phyloP scores from a whole-genome alignment of 768 basidiomycete genomes.

The Boletellus emodensis region DNA sequence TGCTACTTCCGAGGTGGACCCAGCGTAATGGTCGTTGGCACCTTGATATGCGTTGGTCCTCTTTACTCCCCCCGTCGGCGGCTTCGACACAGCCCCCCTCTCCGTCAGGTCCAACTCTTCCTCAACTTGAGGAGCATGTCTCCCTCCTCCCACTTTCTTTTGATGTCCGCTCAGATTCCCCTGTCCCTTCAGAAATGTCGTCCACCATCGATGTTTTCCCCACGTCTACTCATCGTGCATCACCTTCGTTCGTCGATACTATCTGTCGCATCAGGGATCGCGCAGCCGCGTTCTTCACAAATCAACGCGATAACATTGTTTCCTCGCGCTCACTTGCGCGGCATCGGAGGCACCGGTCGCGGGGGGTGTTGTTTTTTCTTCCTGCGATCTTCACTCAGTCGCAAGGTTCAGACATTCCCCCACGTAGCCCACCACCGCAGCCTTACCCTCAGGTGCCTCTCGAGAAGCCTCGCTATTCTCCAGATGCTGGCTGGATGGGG shows the following conservation, averaged over 20 bases:
- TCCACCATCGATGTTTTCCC: constrained; percentile 41
- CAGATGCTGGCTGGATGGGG: constrained; percentile 34
- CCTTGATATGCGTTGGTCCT: constrained; percentile 58
- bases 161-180: constrained; percentile 54
- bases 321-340: constrained; percentile 47
- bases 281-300: constrained; percentile 43
- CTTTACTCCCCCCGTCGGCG: constrained; percentile 43
- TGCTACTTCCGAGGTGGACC: constrained; percentile 71
- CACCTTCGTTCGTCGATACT: constrained; percentile 45
- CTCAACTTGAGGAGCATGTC: constrained; percentile 46
- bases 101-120: constrained; percentile 46
- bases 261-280: constrained; percentile 57
- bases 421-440: constrained; percentile 31
- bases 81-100: constrained; percentile 41
- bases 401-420: constrained; percentile 27
- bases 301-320: constrained; percentile 33
- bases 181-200: constrained; percentile 47
- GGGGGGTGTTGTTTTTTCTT: constrained; percentile 75
- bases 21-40: constrained; percentile 71
- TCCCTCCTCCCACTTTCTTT: constrained; percentile 63
- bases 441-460: constrained; percentile 28
- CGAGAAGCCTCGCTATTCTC: constrained; percentile 44
- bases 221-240: constrained; percentile 35
- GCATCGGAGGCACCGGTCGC: constrained; percentile 44
- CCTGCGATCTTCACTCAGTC: constrained; percentile 70